phyloP scores from a whole-genome alignment of 73 alveolate genomes.

The Paramecium sonneborni region DNA sequence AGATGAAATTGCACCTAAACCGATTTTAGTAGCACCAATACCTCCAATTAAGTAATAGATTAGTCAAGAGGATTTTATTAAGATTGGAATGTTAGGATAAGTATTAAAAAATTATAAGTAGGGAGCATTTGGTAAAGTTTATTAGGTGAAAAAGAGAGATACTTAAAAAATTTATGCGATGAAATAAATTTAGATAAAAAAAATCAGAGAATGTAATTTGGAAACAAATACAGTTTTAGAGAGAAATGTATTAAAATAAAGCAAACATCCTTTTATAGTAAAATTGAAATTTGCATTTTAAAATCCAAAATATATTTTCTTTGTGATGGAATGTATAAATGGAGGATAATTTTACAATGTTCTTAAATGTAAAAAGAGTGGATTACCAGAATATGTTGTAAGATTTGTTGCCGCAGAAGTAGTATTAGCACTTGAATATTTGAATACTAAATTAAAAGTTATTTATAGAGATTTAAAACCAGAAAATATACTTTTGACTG shows the following conservation, averaged over 20 bases:
- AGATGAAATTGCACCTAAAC: not conserved
- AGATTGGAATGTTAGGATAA: not conserved
- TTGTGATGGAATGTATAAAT: conserved; percentile 78
- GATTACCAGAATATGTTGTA: conserved; percentile 63
- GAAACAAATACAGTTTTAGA: conserved; percentile 88
- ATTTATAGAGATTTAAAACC: conserved; percentile 75
- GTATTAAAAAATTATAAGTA: conserved; percentile 66
- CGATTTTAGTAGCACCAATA: not conserved
- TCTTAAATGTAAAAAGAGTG: conserved; percentile 20
- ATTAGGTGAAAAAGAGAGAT: conserved; percentile 84
- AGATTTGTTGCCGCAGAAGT: conserved; percentile 68
- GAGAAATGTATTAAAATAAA: conserved; percentile 80
- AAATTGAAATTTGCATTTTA: conserved; percentile 85
- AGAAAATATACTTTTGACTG: conserved; percentile 68
- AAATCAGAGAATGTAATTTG: conserved; percentile 77
- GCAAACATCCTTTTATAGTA: conserved; percentile 88
- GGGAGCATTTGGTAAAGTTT: conserved; percentile 94
- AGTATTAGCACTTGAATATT: conserved; percentile 66
- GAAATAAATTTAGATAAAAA: conserved; percentile 86
- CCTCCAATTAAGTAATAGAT: not conserved
- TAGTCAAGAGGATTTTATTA: conserved; percentile 9
- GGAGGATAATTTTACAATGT: conserved; percentile 67
- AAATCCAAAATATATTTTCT: conserved; percentile 85
- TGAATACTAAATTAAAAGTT: conserved; percentile 45
- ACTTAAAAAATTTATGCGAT: conserved; percentile 82